Evolutionary conservation across 257 asterid genomes (phyloP).

Genomic region (Penstemon barbatus): DNA sequence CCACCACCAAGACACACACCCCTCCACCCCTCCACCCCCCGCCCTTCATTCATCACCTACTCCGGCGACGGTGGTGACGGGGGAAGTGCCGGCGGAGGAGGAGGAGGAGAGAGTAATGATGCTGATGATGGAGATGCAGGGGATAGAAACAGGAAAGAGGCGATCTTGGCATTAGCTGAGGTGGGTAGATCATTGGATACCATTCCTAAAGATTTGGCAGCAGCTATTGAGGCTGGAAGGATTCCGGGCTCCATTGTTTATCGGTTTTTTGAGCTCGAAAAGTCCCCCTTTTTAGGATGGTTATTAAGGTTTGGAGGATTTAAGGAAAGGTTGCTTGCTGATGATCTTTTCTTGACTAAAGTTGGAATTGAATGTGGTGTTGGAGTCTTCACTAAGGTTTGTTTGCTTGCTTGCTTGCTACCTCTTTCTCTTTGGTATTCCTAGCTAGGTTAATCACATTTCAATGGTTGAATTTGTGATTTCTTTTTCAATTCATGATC

Average conservation of each 20-base stretch:
- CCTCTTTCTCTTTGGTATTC: background rate
- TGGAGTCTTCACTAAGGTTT: constrained; percentile 89
- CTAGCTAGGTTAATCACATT: constrained; percentile 6
- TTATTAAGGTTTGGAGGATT: constrained; percentile 78
- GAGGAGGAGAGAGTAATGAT: constrained; percentile 34
- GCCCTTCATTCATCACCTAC: constrained; percentile 39
- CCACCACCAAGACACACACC: constrained; percentile 33
- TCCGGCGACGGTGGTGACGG: constrained; percentile 30
- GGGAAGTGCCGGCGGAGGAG: constrained; percentile 30
- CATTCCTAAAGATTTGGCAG: constrained; percentile 82
- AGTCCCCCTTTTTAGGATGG: constrained; percentile 66
- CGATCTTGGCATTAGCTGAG: constrained; percentile 77
- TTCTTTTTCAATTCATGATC: background rate
- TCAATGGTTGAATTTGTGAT: background rate
- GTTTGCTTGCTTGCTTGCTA: background rate
- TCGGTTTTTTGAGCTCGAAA: constrained; percentile 75
- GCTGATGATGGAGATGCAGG: constrained; percentile 62
- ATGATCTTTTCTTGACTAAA: constrained; percentile 94
- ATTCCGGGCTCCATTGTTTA: constrained; percentile 66
- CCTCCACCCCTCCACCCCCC: constrained; percentile 37
- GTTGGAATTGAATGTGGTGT: constrained; percentile 98
- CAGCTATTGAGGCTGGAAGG: constrained; percentile 74
- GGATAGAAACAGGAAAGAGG: constrained; percentile 67
- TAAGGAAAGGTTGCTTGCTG: constrained; percentile 88
- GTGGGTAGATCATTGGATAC: constrained; percentile 74